Conservation (phyloP, 176 grass and related monocot species). For the Rhynchospora breviuscula region DNA sequence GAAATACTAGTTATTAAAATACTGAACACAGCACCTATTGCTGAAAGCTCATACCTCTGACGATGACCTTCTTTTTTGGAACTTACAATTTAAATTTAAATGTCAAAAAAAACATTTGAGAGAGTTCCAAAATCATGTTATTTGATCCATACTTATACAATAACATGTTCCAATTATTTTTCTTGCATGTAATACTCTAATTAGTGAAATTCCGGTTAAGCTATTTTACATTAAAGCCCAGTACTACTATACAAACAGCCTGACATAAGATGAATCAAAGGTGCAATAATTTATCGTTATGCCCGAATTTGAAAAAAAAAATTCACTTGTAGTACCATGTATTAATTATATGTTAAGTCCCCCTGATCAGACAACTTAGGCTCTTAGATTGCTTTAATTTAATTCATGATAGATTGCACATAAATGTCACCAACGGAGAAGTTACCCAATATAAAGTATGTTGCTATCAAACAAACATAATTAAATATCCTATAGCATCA, state of each 20-base stretch:
- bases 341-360: background rate
- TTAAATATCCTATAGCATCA: background rate
- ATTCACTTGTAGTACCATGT: background rate
- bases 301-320: background rate
- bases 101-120: background rate
- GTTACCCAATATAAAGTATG: background rate
- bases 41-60: too few relatives aligned
- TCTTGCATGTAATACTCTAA: background rate
- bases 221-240: background rate
- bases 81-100: background rate
- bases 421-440: background rate
- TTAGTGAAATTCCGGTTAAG: background rate
- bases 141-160: background rate
- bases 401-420: background rate
- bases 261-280: background rate
- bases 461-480: background rate
- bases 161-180: background rate
- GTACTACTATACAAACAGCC: background rate
- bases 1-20: too few relatives aligned
- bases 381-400: background rate
- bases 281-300: background rate
- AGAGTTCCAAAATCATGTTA: background rate
- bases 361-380: background rate
- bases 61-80: background rate
- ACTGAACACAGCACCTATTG: too few relatives aligned